Percentiles rank a stretch among this genome's conserved stretches.
These are phyloP conservation scores for Salinomyces thailandicus DNA, from an alignment of 2,329 filamentous ascomycete species.

Conservation along the genomic window DNA sequence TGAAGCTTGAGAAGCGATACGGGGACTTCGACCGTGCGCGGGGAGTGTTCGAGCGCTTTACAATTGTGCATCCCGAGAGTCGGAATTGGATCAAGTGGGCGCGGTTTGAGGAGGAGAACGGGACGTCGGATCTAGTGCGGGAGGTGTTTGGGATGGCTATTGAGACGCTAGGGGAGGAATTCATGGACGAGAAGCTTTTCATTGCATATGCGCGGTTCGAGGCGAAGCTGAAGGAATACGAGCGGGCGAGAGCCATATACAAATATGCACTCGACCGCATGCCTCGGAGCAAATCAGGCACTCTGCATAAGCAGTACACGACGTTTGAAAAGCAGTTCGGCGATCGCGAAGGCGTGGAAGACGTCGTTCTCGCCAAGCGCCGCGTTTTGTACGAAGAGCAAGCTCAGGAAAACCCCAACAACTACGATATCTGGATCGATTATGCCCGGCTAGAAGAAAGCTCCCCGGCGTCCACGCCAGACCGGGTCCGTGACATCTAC, in stretches of 20 bases:
- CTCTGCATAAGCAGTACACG: conserved; percentile 86
- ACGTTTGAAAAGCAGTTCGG: conserved; percentile 98
- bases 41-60: conserved; percentile 81
- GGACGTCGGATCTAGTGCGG: conserved; percentile 80
- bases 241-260: conserved; percentile 87
- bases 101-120: conserved; percentile 90
- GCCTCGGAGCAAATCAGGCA: conserved; percentile 72
- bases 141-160: conserved; percentile 86
- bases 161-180: conserved; percentile 83
- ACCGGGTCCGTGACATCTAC: conserved; percentile 83
- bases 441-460: conserved; percentile 84
- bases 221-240: conserved; percentile 87
- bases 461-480: conserved; percentile 55
- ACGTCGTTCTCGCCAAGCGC: conserved; percentile 89
- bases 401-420: conserved; percentile 85
- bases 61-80: conserved; percentile 83
- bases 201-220: conserved; percentile 94
- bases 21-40: conserved; percentile 84
- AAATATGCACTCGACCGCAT: conserved; percentile 91
- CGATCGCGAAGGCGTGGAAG: conserved; percentile 83
- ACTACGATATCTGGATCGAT: conserved; percentile 97
- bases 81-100: conserved; percentile 99
- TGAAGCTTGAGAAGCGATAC: conserved; percentile 94
- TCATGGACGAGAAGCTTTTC: conserved; percentile 92
- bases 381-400: conserved; percentile 90